Base-by-base conservation (phyloP, 2,329 filamentous ascomycete species). In the Ascomycota sp. region DNA sequence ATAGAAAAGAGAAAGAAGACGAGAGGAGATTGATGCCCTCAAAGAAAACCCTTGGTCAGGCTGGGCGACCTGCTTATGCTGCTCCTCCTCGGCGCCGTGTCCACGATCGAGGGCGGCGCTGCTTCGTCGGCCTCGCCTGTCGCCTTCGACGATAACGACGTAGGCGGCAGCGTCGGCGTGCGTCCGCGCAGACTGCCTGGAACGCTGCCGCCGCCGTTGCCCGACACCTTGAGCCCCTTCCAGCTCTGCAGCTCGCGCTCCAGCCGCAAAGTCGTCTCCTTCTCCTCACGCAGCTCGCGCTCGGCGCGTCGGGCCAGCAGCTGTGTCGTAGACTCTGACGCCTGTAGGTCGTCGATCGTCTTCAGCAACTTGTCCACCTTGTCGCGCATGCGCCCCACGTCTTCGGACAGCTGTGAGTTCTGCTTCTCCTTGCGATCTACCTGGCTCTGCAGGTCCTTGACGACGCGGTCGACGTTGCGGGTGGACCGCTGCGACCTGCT, bases 381-480 rank as follows among this genome's bases (percentile, higher is more conserved):
- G 56, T 95, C 86, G 39, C 86, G 79, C 47, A 82, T 74, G 41
- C 86, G 79, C 43, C 65, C 62, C 37, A 92, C 68, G 46, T 95
- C 89, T 35, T 93, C 86, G 35, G 73, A 67, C 12, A 92, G 64
- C 48, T 89, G 76, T 6, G 63, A 49, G 45, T 84, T 82, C 44
- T 80, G 72, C 58, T 92, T 93, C 42, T 95, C 86, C 44, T 83
- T 81, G 44, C 89, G 80, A 32, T 92, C 83, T 43, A 98, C 78
- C 53, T 95, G 86, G 21, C 72, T 66, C 54, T 93, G 81, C 21
- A 95, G 68, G 53, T 95, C 89, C 54, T 89, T 89, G 47, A 95
- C 83, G 1, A 75, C 81, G 39, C 86, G 82, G 57, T 95, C 89
- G 24, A 93, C 76, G 49, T 91, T 92, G 46, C 89, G 83, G 16